Base-by-base conservation (phyloP, 1,139 yeast species). In the Protomyces macrosporus region DNA sequence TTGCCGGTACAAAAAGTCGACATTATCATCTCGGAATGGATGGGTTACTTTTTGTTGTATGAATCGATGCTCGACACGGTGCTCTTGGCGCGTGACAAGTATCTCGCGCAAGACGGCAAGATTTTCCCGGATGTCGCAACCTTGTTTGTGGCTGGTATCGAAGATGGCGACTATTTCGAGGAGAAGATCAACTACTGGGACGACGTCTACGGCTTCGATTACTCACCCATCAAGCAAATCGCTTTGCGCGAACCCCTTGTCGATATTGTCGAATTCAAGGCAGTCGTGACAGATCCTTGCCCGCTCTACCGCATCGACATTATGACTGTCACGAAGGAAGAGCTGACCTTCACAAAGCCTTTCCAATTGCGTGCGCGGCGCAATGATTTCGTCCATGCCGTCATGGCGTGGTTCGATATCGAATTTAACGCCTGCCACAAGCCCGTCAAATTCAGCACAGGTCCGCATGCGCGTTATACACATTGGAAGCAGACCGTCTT, bases 31-130 rank as follows among this genome's bases (percentile, higher is more conserved):
- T 86, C 95, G 68, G 99, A 95, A 78, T 95, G 99, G 99, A 95
- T 95, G 99, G 99, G 99, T 23, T 95, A 95, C 78, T 95, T 95
- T 73, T 78, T 95, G 72, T 80, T 95, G 66, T 95, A 93, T 74
- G 99, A 95, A 80, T 88, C 96, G 68, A 95, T 95, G 99, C 82
- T 95, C 75, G 98, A 95, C 75, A 90, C 98, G 45, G 99, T 95
- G 32, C 79, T 95, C 69, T 83, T 84, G 70, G 99, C 99, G 40
- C 85, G 99, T 77, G 99, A 95, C 78, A 84, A 82, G 75, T 95
- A 90, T 75, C 82, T 95, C 73, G 90, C 82, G 45, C 82, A 85
- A 72, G 95, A 87, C 55, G 99, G 99, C 7, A 80, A 91, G 69
- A 90, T 95, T 67, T 86, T 95, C 80, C 99, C 99, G 51, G 98